phyloP scores from a whole-genome alignment of 768 basidiomycete genomes.

The Ramaria sp. region DNA sequence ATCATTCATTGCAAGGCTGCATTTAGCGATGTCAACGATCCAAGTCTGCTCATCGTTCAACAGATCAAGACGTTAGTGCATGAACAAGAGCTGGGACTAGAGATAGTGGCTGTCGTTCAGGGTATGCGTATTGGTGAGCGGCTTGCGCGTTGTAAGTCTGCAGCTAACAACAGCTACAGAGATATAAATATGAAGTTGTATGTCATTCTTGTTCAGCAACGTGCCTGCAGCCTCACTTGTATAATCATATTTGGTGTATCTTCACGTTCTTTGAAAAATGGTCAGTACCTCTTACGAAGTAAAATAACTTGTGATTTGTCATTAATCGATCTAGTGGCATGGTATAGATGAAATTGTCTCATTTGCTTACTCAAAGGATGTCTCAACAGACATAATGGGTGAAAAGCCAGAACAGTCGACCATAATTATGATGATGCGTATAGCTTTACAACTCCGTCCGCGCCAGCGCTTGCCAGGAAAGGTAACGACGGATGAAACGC shows the following conservation, averaged over 20 bases:
- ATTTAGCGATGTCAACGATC: slow-evolving; percentile 34
- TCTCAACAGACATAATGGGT: not conserved
- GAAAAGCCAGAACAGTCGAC: not conserved
- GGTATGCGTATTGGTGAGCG: slow-evolving; percentile 74
- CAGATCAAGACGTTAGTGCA: slow-evolving; percentile 61
- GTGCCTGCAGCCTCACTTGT: not conserved
- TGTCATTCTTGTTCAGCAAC: not conserved
- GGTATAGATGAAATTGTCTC: not conserved
- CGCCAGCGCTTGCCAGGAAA: slow-evolving; percentile 89
- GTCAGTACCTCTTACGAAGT: not conserved
- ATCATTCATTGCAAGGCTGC: slow-evolving; percentile 85
- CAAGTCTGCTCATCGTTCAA: slow-evolving; percentile 56
- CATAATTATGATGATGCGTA: slow-evolving; percentile 69
- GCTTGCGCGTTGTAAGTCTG: not conserved
- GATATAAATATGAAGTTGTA: not conserved
- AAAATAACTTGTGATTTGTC: not conserved
- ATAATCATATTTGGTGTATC: not conserved
- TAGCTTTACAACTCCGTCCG: slow-evolving; percentile 87
- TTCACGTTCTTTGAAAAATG: not conserved
- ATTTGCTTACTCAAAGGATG: not conserved
- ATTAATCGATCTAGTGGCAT: not conserved
- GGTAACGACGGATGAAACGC: slow-evolving; percentile 76
- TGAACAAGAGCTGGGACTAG: slow-evolving; percentile 53
- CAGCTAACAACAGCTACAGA: not conserved
- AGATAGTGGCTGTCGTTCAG: slow-evolving; percentile 61